Conservation (phyloP, 306 rosid genomes). For the Cotoneaster glaucophyllus region DNA sequence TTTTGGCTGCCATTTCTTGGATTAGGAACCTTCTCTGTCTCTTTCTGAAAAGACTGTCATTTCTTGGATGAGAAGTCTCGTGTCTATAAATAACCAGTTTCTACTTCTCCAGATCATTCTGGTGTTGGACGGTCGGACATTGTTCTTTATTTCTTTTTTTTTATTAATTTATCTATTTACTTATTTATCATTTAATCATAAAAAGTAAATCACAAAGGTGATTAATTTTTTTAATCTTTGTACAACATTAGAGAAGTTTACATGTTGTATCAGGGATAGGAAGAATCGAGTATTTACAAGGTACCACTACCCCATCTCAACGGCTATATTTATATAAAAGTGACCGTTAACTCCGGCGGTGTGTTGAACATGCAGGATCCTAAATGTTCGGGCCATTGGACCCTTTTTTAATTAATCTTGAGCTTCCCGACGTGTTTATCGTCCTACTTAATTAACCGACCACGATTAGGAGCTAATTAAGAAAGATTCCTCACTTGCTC, state of each 20-base stretch:
- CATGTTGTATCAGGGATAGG: slow-evolving; percentile 6
- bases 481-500: background rate
- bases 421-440: background rate
- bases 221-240: background rate
- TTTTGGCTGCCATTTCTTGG: background rate
- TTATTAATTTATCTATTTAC: background rate
- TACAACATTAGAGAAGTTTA: no score
- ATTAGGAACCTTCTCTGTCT: no score
- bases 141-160: background rate
- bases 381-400: slow-evolving; percentile 18
- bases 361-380: background rate
- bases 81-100: background rate
- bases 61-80: no score
- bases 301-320: slow-evolving; percentile 12
- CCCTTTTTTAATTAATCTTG: no score
- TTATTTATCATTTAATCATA: background rate
- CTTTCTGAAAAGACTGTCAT: no score
- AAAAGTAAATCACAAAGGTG: background rate
- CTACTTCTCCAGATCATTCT: background rate
- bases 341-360: slow-evolving; percentile 21
- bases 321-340: slow-evolving; percentile 43
- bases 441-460: background rate
- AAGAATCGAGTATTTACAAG: slow-evolving; percentile 19
- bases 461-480: background rate
- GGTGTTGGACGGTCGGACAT: background rate